Evolutionary conservation across 2,329 filamentous ascomycete species (phyloP), one percentile per base, ranked within the genome.

Genomic region (Aureobasidium sp.): DNA sequence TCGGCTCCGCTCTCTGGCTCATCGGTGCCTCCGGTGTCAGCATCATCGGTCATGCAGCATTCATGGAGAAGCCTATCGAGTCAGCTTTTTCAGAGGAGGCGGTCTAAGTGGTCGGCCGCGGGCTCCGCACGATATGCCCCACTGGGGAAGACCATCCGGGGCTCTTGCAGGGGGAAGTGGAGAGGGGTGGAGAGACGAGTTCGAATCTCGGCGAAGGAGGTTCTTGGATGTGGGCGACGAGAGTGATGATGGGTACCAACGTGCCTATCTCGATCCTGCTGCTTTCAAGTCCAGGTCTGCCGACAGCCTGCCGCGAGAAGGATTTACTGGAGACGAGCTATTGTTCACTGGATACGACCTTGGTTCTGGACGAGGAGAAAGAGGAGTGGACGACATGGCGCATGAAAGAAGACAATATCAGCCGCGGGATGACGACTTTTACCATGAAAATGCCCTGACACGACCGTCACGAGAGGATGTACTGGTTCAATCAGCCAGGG

Each of bases 51-150:
- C 94, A 99, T 80, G 94, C 94, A 69, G 84, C 91, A 66, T 86
- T 97, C 75, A 87, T 97, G 88, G 93, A 97, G 76, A 97, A 96
- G 85, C 93, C 93, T 64, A 96, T 97, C 82, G 94, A 97, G 87
- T 93, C 95, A 92, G 92, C 92, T 97, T 99, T 99, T 97, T 97
- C 93, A 84, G 94, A 95, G 92, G 94, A 99, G 93, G 93, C 94
- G 92, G 94, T 99, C 89, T 99, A 97, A 87, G 84, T 95, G 92
- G 92, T 97, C 94, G 93, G 91, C 93, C 93, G 94, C 94, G 89
- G 94, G 88, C 92, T 96, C 93, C 92, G 80, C 79, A 83, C 78
- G 79, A 80, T 82, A 87, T 88, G 91, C 91, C 73, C 71, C 71
- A 92, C 90, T 92, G 90, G 93, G 93, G 92, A 97, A 97, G 93